These are phyloP conservation scores for Phialemoniopsis sp. DNA, from an alignment of 2,329 filamentous ascomycete genomes.

Conservation along the genomic window DNA sequence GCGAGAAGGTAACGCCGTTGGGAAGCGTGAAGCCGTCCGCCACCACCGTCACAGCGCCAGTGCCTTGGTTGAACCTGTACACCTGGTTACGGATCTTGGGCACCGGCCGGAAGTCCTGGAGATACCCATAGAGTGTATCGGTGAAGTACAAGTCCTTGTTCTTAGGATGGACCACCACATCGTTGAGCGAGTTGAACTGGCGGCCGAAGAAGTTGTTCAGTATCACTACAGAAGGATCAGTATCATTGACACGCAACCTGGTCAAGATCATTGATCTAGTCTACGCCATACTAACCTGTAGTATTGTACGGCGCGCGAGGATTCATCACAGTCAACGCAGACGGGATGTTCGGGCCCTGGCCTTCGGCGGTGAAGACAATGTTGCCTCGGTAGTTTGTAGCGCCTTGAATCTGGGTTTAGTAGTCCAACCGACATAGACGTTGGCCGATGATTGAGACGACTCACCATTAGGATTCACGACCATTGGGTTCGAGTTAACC, in stretches of 20 bases:
- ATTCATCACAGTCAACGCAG: conserved; percentile 37
- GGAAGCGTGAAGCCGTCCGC: conserved; percentile 53
- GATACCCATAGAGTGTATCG: conserved; percentile 54
- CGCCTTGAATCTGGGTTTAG: conserved; percentile 26
- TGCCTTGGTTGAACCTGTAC: conserved; percentile 48
- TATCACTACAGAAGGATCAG: conserved; percentile 29
- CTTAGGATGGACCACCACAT: conserved; percentile 46
- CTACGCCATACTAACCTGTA: conserved; percentile 31
- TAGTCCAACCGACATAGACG: too few species aligned
- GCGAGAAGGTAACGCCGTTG: conserved; percentile 55
- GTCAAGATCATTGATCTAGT: too few species aligned
- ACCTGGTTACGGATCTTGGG: conserved; percentile 54
- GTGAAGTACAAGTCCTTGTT: conserved; percentile 63
- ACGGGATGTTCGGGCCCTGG: conserved; percentile 34
- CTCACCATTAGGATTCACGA: conserved; percentile 47
- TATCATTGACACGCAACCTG: neutral
- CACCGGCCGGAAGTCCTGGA: conserved; percentile 51
- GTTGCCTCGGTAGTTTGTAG: conserved; percentile 43
- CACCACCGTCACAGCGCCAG: conserved; percentile 46
- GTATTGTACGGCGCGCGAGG: conserved; percentile 44
- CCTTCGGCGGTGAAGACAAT: conserved; percentile 46
- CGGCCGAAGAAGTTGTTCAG: conserved; percentile 57
- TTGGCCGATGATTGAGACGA: too few species aligned
- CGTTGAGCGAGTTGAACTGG: conserved; percentile 57
- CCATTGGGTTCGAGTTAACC: conserved; percentile 34